Evolutionary conservation across 306 rosid genomes (phyloP).

Genomic region (Prunus kanzakura): DNA sequence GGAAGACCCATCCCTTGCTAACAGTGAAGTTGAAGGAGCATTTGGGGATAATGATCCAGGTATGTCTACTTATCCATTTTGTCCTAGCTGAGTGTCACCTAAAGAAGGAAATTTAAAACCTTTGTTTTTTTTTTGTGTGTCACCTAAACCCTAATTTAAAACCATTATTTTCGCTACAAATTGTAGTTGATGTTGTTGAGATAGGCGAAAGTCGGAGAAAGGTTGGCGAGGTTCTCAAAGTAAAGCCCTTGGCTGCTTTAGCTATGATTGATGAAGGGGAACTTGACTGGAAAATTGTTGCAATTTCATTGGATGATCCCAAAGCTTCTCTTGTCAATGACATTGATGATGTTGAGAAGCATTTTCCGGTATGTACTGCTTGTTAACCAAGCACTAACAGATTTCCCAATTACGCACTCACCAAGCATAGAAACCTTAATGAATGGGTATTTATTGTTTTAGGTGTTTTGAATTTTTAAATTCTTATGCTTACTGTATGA

Average conservation of each 20-base stretch:
- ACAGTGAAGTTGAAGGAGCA: constrained; percentile 87
- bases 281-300: constrained; percentile 98
- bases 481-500: neutral
- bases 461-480: neutral
- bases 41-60: constrained; percentile 97
- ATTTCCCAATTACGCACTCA: neutral
- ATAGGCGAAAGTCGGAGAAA: constrained; percentile 70
- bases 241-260: constrained; percentile 91
- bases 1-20: constrained; percentile 91
- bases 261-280: constrained; percentile 99
- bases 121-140: neutral
- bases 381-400: neutral
- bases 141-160: neutral
- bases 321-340: constrained; percentile 82
- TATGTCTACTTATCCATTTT: constrained; percentile 3
- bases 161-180: constrained; percentile 6
- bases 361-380: constrained; percentile 72
- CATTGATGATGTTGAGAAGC: constrained; percentile 81
- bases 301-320: constrained; percentile 93
- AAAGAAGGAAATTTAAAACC: neutral
- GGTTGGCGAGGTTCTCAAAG: constrained; percentile 73
- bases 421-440: neutral
- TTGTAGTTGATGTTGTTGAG: constrained; percentile 89
- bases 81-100: neutral
- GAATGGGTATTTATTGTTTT: neutral